A percentile compares a stretch with the other conserved stretches of the same genome.
Conservation (phyloP, 2,329 filamentous ascomycete species). For the Hortaea sp. region DNA sequence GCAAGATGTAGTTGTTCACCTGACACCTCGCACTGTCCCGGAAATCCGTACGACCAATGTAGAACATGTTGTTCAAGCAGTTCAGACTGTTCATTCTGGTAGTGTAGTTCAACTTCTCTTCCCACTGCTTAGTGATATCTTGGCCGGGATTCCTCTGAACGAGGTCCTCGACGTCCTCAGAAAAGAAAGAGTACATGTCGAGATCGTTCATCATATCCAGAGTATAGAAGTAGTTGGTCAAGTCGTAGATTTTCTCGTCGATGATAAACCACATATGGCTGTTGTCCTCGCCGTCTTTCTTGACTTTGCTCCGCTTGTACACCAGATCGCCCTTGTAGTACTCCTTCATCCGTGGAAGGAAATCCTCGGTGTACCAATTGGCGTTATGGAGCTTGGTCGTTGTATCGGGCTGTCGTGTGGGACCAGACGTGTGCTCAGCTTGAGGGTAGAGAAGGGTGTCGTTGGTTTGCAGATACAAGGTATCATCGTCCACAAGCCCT, state of each 20-base stretch:
- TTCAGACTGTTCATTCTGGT: conserved; percentile 59
- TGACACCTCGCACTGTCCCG: conserved; percentile 64
- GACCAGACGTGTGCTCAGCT: conserved; percentile 59
- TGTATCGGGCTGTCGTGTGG: conserved; percentile 42
- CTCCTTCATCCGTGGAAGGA: conserved; percentile 69
- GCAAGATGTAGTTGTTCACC: conserved; percentile 81
- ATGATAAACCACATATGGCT: conserved; percentile 73
- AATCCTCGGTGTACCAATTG: conserved; percentile 68
- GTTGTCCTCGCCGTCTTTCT: conserved; percentile 54
- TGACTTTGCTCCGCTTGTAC: conserved; percentile 50
- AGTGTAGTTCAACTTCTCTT: conserved; percentile 40
- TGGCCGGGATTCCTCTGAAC: conserved; percentile 67
- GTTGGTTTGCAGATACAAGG: conserved; percentile 57
- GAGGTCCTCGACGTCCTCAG: conserved; percentile 54
- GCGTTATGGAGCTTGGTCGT: conserved; percentile 48
- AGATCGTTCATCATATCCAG: conserved; percentile 45
- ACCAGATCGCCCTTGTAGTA: conserved; percentile 86
- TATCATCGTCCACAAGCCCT: conserved; percentile 51
- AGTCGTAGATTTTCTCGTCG: conserved; percentile 67
- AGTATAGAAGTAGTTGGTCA: conserved; percentile 87
- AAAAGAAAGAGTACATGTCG: conserved; percentile 59
- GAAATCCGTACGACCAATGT: conserved; percentile 77
- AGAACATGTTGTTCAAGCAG: conserved; percentile 78
- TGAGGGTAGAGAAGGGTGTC: conserved; percentile 44
- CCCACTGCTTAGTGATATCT: conserved; percentile 61